Evolutionary conservation across 305 asterid species (phyloP), one percentile per base, ranked within the genome.

Genomic region (Fraxinus latifolia): DNA sequence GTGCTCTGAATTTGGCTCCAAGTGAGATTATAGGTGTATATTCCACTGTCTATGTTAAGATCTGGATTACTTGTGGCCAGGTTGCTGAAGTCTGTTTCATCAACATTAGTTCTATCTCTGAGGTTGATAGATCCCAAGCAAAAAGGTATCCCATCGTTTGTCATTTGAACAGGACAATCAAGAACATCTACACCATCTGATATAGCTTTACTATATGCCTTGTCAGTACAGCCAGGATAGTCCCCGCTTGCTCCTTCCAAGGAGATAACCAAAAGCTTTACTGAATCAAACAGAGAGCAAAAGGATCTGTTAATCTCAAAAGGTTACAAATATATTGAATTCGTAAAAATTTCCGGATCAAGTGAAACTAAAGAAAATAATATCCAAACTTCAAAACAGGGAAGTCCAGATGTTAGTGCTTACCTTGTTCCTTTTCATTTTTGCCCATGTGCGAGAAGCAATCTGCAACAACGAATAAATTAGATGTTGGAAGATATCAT

Each of bases 81-180:
- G 84, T 31, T 86, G 83, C 62, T 84, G 89, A 86, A 92, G 14
- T 42, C 19, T 3, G 95, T 78, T 78, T 89, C 87, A 36, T 87
- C 90, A 77, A 77, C 93, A 78, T 76, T 81, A 75, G 97, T 94
- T 85, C 89, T 88, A 15, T 91, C 94, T 73, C 87, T 80, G 81
- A 95, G 93, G 84, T 94, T 89, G 74, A 95, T 91, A 33, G 98
- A 94, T 78, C 98, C 97, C 89, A 94, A 83, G 84, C 99, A 95
- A 82, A 95, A 85, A 33, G 97, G 93, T 81, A 91, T 79, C 71
- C 93, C 92, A 76, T 95, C 98, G 71, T 80, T 87, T 42, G 98
- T 80, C 82, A 95, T 90, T 87, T 95, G 98, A 82, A 93, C 93
- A 5, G 95, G 96, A 87, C 99, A 94, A 87, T 91, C 98, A 14